phyloP scores from a whole-genome alignment of 2,329 filamentous ascomycete species.

The Fusarium goolgardi region DNA sequence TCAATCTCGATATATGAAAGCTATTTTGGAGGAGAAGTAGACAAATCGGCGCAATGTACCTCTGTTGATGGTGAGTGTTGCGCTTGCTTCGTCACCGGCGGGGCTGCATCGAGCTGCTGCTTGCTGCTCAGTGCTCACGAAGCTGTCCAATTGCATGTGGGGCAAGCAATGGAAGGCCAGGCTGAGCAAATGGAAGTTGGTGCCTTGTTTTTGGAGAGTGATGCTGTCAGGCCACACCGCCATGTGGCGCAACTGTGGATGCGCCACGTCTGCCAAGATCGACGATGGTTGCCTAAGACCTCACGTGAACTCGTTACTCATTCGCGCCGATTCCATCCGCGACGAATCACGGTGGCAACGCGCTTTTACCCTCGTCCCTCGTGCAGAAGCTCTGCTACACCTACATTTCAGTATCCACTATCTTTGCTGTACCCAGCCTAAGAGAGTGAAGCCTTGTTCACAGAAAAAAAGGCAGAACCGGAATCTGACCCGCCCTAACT shows the following conservation, averaged over 20 bases:
- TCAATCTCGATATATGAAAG: constrained; percentile 42
- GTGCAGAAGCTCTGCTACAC: constrained; percentile 33
- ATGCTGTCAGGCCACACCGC: constrained; percentile 32
- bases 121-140: constrained; percentile 40
- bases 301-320: constrained; percentile 54
- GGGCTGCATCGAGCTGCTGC: constrained; percentile 45
- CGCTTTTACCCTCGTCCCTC: constrained; percentile 31
- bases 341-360: constrained; percentile 40
- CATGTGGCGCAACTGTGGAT: constrained; percentile 34
- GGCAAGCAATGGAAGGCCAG: constrained; percentile 43
- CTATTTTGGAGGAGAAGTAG: constrained; percentile 13
- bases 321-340: constrained; percentile 48
- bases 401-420: constrained; percentile 25
- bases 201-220: constrained; percentile 34
- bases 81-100: constrained; percentile 49
- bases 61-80: constrained; percentile 40
- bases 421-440: constrained; percentile 15
- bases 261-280: constrained; percentile 29
- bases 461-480: constrained; percentile 30
- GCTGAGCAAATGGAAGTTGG: constrained; percentile 29
- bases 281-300: constrained; percentile 49
- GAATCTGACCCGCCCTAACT: constrained; percentile 18
- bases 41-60: constrained; percentile 39
- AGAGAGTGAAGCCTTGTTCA: constrained; percentile 33
- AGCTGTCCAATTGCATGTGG: constrained; percentile 50